Evolutionary conservation across 176 grass and related monocot species (phyloP), one percentile per base, ranked within the genome.

Genomic region (Carex littledalei): DNA sequence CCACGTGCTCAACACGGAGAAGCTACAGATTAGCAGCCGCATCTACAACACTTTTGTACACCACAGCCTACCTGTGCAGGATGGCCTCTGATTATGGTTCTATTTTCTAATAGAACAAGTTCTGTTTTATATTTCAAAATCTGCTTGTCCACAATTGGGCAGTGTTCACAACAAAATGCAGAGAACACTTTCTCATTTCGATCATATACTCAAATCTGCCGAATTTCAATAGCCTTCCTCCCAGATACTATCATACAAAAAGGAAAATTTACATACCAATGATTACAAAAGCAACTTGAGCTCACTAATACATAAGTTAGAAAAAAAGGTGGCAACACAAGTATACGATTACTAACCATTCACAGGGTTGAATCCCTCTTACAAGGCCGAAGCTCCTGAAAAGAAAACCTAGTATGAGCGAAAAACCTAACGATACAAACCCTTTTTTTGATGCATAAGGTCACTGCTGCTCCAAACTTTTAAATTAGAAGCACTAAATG

Each of bases 31-130:
- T 50, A 43, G 87, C 88, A 24, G 88, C 88, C 16, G 84, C 81
- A 41, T 86, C 79, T 76, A 52, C 89, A 47, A 85, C 87, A 3
- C 81, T 92, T 35, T 16, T 84, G n/a, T 94, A 84, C 45, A 62
- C 77, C 54, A 0, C 80, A 24, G 22, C 82, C 71, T 87, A 75
- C 71, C 57, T 83, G 24, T 78, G 65, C 1, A 24, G 16, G 2
- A 83, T 22, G 34, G 45, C 67, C 26, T 88, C 26, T 88, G 53
- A 77, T 67, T 4, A 50, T 88, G 14, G 59, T 41, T 31, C 3
- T 29, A 14, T 78, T 13, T 15, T 22, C 8, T 15, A 1, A 55
- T 24, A 58, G 0, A 55, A 55, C 17, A 24, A 55, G 7, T 14
- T n/a, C 9, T 20, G 20, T 76, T 10, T 11, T 10, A n/a, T 26